Base-by-base conservation (phyloP, 805 yeast genomes). In the Yamadazyma olivae region DNA sequence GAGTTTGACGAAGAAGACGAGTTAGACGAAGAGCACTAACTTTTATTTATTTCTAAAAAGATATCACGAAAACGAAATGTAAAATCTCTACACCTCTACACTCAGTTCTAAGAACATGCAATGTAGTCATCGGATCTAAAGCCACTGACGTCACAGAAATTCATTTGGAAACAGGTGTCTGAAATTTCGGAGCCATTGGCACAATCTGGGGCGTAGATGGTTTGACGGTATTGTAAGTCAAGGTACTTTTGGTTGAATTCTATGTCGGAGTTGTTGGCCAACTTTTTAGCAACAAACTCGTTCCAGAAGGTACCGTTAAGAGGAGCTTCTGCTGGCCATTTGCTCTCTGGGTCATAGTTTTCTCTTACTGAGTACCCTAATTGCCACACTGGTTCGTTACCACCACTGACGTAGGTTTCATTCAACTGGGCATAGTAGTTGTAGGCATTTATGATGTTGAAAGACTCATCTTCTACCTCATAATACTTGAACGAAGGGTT, bases 401-500 rank as follows among this genome's bases (percentile, higher is more conserved):
- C 77, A 15, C 73, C 70, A 37, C 70, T 71, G 33, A 54, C 53
- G 51, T 71, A 77, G 10, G 83, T 77, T 30, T 71, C 75, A 50
- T 80, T 78, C 45, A 83, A 67, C 40, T 66, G 66, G n/a, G 82
- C 68, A 55, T 70, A 80, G 58, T 69, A 79, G 48, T 79, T 80
- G 59, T 56, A 70, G 2, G 80, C 65, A 50, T 82, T 77, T 70
- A 79, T 67, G 40, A 82, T 64, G 44, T 74, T 74, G 60, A 79
- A 80, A 5, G 84, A 71, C 44, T 71, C 57, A 16, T 71, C 59
- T 52, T 82, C 87, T 36, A 82, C 79, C 45, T 77, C 78, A 49
- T 82, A 83, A 59, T 79, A 81, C 54, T 84, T 72, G 83, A 86
- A 82, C 15, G 79, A 71, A 5, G 90, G 90, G 53, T 82, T 82